phyloP scores from a whole-genome alignment of 2,329 filamentous ascomycete genomes.

The Colletotrichum sojae region DNA sequence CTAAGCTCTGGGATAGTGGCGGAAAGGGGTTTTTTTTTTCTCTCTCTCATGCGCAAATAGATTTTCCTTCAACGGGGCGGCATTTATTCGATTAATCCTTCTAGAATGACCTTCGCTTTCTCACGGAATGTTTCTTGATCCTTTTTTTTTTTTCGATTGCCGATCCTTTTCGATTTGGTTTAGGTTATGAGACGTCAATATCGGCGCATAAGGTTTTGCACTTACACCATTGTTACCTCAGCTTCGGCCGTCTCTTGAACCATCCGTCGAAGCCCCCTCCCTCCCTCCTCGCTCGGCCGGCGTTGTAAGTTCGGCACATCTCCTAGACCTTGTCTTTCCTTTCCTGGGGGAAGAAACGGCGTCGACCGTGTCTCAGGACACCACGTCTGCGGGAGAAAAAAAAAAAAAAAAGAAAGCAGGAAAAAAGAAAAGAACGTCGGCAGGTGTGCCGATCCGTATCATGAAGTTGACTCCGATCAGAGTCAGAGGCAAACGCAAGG shows the following conservation, averaged over 20 bases:
- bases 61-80: neutral
- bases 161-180: neutral
- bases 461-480: constrained; percentile 66
- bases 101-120: neutral
- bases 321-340: neutral
- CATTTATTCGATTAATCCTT: neutral
- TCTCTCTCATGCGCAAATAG: neutral
- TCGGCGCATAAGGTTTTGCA: constrained; percentile 29
- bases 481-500: constrained; percentile 61
- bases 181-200: neutral
- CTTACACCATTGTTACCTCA: constrained; percentile 35
- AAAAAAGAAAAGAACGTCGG: neutral
- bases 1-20: neutral
- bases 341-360: constrained; percentile 2
- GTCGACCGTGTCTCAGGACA: constrained; percentile 13
- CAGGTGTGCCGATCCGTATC: neutral
- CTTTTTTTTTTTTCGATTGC: neutral
- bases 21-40: neutral
- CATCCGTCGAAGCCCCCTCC: constrained; percentile 11
- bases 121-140: neutral
- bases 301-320: constrained; percentile 12
- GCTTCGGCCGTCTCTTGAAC: constrained; percentile 19
- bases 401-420: neutral
- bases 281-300: neutral
- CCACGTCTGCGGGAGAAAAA: neutral